These are phyloP conservation scores for Scutellaria baicalensis DNA, from an alignment of 257 asterid species.

Conservation along the genomic window DNA sequence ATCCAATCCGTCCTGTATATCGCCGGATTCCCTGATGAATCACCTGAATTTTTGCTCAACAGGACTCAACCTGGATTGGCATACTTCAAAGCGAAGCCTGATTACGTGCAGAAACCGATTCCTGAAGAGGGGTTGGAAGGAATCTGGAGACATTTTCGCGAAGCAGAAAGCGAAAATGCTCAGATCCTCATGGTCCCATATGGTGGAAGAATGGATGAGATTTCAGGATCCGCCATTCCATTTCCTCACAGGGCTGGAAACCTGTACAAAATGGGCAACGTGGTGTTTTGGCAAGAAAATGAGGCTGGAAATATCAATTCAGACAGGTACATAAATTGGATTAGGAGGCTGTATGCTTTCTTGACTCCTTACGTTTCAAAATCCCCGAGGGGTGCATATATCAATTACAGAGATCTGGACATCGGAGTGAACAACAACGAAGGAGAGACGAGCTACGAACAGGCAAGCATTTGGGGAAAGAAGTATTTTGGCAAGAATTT, in stretches of 20 bases:
- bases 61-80: background rate
- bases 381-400: background rate
- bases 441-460: background rate
- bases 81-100: background rate
- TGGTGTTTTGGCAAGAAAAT: conserved; percentile 1
- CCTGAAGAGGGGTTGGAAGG: background rate
- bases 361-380: conserved; percentile 17
- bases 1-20: background rate
- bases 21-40: background rate
- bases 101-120: conserved; percentile 10
- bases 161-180: background rate
- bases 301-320: background rate
- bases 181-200: background rate
- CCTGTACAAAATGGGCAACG: background rate
- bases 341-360: background rate
- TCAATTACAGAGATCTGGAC: conserved; percentile 2
- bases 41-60: background rate
- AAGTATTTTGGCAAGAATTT: conserved; percentile 15
- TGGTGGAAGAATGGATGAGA: conserved; percentile 22
- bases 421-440: conserved; percentile 5
- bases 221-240: conserved; percentile 6
- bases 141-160: background rate
- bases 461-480: conserved; percentile 13
- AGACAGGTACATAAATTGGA: background rate
- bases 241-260: conserved; percentile 20